Evolutionary conservation across 768 basidiomycete genomes (phyloP), one percentile per base, ranked within the genome.

Genomic region (Suillus spraguei): DNA sequence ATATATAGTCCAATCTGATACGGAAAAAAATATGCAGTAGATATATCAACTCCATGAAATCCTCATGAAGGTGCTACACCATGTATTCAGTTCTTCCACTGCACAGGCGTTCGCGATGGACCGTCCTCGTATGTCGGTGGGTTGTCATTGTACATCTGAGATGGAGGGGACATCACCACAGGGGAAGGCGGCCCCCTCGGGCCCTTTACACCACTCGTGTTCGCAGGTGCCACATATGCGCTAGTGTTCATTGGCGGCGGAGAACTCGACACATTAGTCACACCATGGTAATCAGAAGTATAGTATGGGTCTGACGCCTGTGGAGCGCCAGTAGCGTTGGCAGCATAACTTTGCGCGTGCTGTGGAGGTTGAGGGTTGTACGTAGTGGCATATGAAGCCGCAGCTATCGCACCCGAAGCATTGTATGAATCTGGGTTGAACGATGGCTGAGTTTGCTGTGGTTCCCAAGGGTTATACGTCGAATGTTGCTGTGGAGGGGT

Each of bases 81-180:
- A 20, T 39, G 59, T 8, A 42, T 42, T 74, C 65, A 76, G 22
- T 53, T 47, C 38, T 70, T 81, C 87, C 87, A 88, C 60, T 80
- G 80, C 24, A 84, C 86, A 52, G 82, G 76, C 35, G 80, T 68
- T 61, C 79, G 78, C 24, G 84, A 76, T 32, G 77, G 70, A 22
- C 83, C 85, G 17, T 79, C 78, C 33, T 92, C 90, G 70, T 92
- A 92, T 59, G 76, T 79, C 35, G 91, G 90, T 16, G 91, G 91
- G 41, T 76, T 80, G 20, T 91, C 90, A 17, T 83, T 75, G 55
- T 80, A 77, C 36, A 60, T 61, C 38, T 55, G 20, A 16, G 64
- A 28, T 54, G 72, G 69, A 61, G 75, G 74, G 8, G 69, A 62
- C 67, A 70, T 70, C 11, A 69, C 60, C 62, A 62, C 52, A 4